Evolutionary conservation across 352 stramenopile species (phyloP).

Genomic region (Pythium phragmitis): DNA sequence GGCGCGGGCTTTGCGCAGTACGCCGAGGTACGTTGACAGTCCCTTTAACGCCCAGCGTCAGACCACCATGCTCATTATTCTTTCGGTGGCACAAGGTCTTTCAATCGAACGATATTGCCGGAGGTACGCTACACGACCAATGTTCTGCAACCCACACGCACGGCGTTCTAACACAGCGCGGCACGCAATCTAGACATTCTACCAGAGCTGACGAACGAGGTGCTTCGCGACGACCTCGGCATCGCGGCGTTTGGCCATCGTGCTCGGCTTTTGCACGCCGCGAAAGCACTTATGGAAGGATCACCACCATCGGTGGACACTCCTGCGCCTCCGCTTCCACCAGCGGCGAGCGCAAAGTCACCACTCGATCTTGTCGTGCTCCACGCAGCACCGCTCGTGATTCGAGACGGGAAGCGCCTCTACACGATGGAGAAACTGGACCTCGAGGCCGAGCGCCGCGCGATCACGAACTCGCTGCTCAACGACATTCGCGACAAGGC

Average conservation of each 20-base stretch:
- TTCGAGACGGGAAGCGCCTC: slow-evolving; percentile 71
- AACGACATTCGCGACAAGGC: slow-evolving; percentile 70
- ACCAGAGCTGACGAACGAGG: slow-evolving; percentile 57
- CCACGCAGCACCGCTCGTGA: slow-evolving; percentile 79
- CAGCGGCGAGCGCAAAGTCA: slow-evolving; percentile 45
- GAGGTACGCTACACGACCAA: slow-evolving; percentile 15
- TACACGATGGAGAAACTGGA: slow-evolving; percentile 85
- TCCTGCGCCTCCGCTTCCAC: not conserved
- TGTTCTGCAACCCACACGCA: too few relatives aligned
- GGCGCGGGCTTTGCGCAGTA: slow-evolving; percentile 25
- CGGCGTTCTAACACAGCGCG: slow-evolving; percentile 36
- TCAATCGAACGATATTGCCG: slow-evolving; percentile 26
- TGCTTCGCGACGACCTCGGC: slow-evolving; percentile 61
- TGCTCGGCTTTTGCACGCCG: slow-evolving; percentile 51
- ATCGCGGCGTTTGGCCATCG: slow-evolving; percentile 62
- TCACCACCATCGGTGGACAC: not conserved
- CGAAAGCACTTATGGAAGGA: slow-evolving; percentile 41
- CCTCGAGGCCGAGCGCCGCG: slow-evolving; percentile 64
- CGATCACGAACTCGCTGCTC: slow-evolving; percentile 67
- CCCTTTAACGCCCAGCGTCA: not conserved
- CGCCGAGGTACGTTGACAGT: slow-evolving; percentile 10
- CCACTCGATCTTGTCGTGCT: slow-evolving; percentile 75
- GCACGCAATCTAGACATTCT: slow-evolving; percentile 66
- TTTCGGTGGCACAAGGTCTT: slow-evolving; percentile 18
- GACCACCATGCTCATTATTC: not conserved